phyloP scores from a whole-genome alignment of 257 asterid genomes.

The Gardenia jasminoides region DNA sequence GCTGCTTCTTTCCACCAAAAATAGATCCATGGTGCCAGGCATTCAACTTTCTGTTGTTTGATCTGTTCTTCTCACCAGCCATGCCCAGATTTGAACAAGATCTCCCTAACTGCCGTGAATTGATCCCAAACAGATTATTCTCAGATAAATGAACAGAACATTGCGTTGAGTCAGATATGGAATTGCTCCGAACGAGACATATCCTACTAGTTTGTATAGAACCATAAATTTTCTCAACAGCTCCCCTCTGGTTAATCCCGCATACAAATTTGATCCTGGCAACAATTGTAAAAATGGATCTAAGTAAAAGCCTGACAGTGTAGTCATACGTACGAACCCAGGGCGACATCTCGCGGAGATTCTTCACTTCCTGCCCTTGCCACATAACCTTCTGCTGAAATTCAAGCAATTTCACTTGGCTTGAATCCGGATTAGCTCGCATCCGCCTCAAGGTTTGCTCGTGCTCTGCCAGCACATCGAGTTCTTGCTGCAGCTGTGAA shows the following conservation, averaged over 20 bases:
- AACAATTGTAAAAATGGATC: constrained; percentile 59
- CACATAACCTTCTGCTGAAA: constrained; percentile 77
- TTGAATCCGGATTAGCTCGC: constrained; percentile 46
- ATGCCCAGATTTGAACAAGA: constrained; percentile 68
- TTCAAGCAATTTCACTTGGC: constrained; percentile 59
- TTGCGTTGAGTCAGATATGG: constrained; percentile 46
- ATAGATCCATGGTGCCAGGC: constrained; percentile 39
- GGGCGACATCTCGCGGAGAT: constrained; percentile 77
- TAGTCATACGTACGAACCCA: constrained; percentile 74
- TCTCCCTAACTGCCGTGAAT: constrained; percentile 52
- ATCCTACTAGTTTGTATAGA: constrained; percentile 25
- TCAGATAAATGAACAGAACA: constrained; percentile 42
- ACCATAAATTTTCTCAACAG: constrained; percentile 27
- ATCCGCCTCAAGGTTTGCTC: constrained; percentile 72
- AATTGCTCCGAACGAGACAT: constrained; percentile 47
- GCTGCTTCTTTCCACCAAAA: constrained; percentile 39
- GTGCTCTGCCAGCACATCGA: constrained; percentile 71
- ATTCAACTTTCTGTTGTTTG: constrained; percentile 39
- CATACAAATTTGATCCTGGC: constrained; percentile 55
- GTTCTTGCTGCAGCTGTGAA: constrained; percentile 68
- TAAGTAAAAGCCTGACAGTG: constrained; percentile 56
- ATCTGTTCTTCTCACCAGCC: constrained; percentile 41
- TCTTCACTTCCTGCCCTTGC: constrained; percentile 88
- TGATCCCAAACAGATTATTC: constrained; percentile 32
- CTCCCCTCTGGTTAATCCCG: constrained; percentile 34